A percentile compares a stretch with the other conserved stretches of the same genome.
phyloP scores from a whole-genome alignment of 306 rosid genomes.

The Senna tora region DNA sequence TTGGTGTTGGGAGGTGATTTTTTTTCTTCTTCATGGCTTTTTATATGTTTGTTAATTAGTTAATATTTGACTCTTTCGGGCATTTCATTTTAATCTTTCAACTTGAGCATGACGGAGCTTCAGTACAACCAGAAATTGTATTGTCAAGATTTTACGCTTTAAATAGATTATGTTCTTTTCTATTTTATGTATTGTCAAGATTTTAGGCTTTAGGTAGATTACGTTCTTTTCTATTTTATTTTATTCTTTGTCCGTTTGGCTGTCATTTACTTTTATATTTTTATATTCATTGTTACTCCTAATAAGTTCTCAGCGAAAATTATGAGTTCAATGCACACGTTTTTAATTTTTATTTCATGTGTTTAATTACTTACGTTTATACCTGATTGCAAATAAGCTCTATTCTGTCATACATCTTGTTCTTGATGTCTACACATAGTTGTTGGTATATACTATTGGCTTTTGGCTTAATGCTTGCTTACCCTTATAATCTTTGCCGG shows the following conservation, averaged over 20 bases:
- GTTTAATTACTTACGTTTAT: not conserved
- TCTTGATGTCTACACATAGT: not conserved
- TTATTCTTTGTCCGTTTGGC: not conserved
- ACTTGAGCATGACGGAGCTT: not conserved
- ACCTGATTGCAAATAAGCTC: not conserved
- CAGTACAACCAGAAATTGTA: not conserved
- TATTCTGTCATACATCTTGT: not conserved
- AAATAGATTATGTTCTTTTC: not conserved
- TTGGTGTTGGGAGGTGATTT: slow-evolving; percentile 99
- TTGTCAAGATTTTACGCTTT: not conserved
- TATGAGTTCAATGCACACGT: not conserved
- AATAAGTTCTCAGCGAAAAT: not conserved
- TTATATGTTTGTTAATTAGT: not conserved
- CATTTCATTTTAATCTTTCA: not conserved
- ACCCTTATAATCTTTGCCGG: not conserved
- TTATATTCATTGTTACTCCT: not conserved
- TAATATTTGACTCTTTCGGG: not conserved
- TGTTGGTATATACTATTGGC: not conserved
- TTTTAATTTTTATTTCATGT: not conserved
- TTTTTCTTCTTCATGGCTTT: no score
- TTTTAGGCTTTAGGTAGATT: not conserved
- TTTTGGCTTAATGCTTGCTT: not conserved
- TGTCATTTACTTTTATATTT: not conserved
- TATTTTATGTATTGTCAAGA: not conserved
- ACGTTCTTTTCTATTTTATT: not conserved